Evolutionary conservation across 1,284 basidiomycete genomes (phyloP), one percentile per base, ranked within the genome.

Genomic region (Boletus sp.): DNA sequence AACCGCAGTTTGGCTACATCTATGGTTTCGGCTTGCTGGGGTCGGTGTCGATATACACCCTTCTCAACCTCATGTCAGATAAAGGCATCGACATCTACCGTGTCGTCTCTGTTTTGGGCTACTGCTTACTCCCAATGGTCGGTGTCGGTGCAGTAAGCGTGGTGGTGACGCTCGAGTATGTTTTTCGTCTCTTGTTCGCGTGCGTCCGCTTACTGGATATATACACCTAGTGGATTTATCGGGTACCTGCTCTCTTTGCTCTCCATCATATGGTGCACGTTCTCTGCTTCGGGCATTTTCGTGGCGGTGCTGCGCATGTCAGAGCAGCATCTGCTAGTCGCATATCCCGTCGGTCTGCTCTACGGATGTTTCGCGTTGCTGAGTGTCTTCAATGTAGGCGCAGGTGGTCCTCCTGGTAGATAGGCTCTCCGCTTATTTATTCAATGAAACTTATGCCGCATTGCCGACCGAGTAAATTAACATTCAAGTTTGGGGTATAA

Each of bases 1-100:
- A 97, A 74, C 91, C 93, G 8, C 96, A 98, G 67, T 99, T 99
- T 69, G 94, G 92, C 25, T 98, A 98, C 70, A 98, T 99, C 56
- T 99, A 99, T 68, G 96, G 96, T 42, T 91, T 99, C 53, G 95
- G 91, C 41, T 79, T 98, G 12, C 81, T 99, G 57, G 96, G 96
- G 44, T 93, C 90, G 4, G 78, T 84, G n/a, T 93, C 93, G 30
- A 88, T 99, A 64, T 99, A 99, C 75, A 82, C 85, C 38, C 84
- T 99, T 47, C 82, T 99, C 59, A 99, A 99, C 67, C 79, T 98
- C 57, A 99, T 99, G 96, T 92, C 91, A 27, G 90, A 94, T 67
- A 83, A 84, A 40, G 91, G 89, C 44, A 98, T 99, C 57, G 95
- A 99, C 64, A 91, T 94, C 14, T 97, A 97, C 70, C 86, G 94